Evolutionary conservation across 2,329 filamentous ascomycete species (phyloP).

Genomic region (Diaporthe sp.): DNA sequence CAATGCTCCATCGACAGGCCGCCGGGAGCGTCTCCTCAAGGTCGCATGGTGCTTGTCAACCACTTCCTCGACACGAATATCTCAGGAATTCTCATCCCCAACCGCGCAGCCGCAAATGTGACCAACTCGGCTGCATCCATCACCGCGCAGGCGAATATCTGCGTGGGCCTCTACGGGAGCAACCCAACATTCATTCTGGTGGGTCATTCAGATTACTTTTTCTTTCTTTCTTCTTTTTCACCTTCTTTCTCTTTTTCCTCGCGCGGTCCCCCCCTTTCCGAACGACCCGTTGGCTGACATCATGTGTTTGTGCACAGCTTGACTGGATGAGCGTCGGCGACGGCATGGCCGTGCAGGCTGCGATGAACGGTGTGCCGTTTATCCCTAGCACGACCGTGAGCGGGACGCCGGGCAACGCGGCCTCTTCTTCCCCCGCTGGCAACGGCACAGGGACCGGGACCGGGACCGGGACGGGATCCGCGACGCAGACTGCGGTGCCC

Average conservation of each 20-base stretch:
- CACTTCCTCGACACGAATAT: slow-evolving; percentile 71
- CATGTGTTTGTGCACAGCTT: slow-evolving; percentile 4
- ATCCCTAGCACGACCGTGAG: not conserved
- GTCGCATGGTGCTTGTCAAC: slow-evolving; percentile 69
- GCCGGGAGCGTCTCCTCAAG: slow-evolving; percentile 51
- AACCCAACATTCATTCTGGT: slow-evolving; percentile 54
- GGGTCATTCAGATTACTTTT: slow-evolving; percentile 1
- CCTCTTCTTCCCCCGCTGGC: not conserved
- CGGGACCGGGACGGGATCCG: not conserved
- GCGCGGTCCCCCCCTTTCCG: rapidly evolving
- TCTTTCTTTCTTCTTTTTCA: too few species aligned
- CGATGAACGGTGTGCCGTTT: slow-evolving; percentile 37
- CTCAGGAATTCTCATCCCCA: slow-evolving; percentile 48
- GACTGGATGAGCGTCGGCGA: slow-evolving; percentile 40
- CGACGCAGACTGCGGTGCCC: not conserved
- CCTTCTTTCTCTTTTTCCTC: too few species aligned
- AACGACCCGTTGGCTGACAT: not conserved
- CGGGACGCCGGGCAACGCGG: not conserved
- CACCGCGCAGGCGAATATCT: slow-evolving; percentile 57
- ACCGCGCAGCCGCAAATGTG: slow-evolving; percentile 51
- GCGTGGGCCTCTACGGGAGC: slow-evolving; percentile 49
- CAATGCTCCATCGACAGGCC: slow-evolving; percentile 78
- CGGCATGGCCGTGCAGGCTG: slow-evolving; percentile 37
- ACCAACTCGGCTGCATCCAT: slow-evolving; percentile 64
- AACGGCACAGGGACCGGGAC: not conserved